A percentile compares a stretch with the other conserved stretches of the same genome.
Evolutionary conservation across 352 stramenopile species (phyloP).

Genomic region (Phytophthora sp.): DNA sequence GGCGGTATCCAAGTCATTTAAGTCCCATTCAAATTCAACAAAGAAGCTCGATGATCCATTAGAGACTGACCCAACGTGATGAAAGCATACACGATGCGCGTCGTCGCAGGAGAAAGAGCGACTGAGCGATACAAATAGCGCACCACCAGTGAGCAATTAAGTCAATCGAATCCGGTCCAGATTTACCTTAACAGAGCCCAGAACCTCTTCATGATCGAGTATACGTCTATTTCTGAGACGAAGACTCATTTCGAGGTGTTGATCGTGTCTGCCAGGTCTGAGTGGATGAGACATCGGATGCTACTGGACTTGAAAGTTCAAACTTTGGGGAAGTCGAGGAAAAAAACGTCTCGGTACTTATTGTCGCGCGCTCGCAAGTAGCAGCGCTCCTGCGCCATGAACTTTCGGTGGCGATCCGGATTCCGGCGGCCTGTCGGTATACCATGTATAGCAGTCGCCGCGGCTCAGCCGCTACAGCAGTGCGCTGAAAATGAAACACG

Average conservation of each 20-base stretch:
- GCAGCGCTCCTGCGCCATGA: conserved; percentile 16
- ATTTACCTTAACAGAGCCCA: conserved; percentile 17
- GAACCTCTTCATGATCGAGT: neutral
- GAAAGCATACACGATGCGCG: conserved; percentile 19
- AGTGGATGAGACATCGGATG: conserved; percentile 4
- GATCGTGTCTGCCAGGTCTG: conserved; percentile 1
- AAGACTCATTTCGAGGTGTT: too few relatives aligned
- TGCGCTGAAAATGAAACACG: neutral
- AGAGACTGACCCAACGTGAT: conserved; percentile 20
- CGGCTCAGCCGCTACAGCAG: too few relatives aligned
- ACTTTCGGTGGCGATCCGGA: conserved; percentile 13
- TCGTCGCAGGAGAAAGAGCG: conserved; percentile 7
- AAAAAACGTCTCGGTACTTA: neutral
- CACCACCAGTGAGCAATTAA: conserved; percentile 24
- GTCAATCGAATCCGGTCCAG: conserved; percentile 29
- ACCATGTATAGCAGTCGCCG: neutral
- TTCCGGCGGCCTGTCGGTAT: neutral
- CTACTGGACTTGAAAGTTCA: conserved; percentile 5
- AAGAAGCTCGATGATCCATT: conserved; percentile 24
- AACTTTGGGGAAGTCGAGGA: neutral
- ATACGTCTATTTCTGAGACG: too few relatives aligned
- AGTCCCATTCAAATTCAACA: conserved; percentile 15
- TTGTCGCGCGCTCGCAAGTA: conserved; percentile 5
- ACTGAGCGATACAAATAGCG: conserved; percentile 17
- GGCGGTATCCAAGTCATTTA: conserved; percentile 48